These are phyloP conservation scores for Rhodotorula sp. DNA, from an alignment of 1,284 basidiomycete genomes.

Conservation along the genomic window DNA sequence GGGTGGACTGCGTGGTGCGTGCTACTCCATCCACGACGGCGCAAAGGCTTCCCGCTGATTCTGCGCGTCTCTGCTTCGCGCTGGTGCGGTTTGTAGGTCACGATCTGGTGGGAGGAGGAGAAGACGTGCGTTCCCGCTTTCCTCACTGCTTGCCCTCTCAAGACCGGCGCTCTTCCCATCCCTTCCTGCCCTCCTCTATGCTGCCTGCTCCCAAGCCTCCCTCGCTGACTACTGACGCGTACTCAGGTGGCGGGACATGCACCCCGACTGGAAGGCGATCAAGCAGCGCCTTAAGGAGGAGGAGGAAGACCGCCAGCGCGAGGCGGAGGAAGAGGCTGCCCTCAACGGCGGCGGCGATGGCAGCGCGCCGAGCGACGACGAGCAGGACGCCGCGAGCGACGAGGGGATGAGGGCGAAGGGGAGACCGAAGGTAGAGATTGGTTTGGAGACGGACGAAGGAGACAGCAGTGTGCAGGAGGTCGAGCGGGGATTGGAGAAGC, in stretches of 20 bases:
- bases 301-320: slow-evolving; percentile 24
- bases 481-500: background rate
- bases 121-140: slow-evolving; percentile 20
- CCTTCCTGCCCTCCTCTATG: too few species aligned
- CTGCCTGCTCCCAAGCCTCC: background rate
- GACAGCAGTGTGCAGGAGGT: background rate
- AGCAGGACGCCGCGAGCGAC: background rate
- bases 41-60: too few species aligned
- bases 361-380: background rate
- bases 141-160: too few species aligned
- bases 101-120: slow-evolving; percentile 35
- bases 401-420: background rate
- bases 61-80: too few species aligned
- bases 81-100: background rate
- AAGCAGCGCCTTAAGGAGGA: slow-evolving; percentile 23
- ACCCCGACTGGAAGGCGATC: slow-evolving; percentile 27
- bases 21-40: background rate
- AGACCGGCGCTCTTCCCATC: background rate
- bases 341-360: slow-evolving; percentile 1
- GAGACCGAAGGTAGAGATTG: background rate
- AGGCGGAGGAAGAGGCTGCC: slow-evolving; percentile 24
- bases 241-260: slow-evolving; percentile 30
- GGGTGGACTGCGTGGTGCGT: slow-evolving; percentile 28
- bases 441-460: background rate
- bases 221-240: background rate